Evolutionary conservation across 345 rosid genomes (phyloP), one percentile per base, ranked within the genome.

Genomic region (Euclidium syriacum): DNA sequence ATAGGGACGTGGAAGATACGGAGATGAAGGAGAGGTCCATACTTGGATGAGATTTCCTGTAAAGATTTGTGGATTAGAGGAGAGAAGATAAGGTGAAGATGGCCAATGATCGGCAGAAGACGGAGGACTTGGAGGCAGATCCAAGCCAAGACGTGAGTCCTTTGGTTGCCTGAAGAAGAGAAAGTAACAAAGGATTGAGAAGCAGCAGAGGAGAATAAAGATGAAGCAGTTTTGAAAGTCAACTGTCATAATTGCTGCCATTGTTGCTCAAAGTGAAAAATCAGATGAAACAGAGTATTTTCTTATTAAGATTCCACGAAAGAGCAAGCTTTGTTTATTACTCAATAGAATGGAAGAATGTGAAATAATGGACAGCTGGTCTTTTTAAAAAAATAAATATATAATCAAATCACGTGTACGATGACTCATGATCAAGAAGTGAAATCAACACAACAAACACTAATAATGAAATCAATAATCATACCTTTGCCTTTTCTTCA

Each of bases 81-180:
- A 7, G 23, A 39, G 3, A 73, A 47, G 40, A 49, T 67, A 32
- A 32, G 35, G 36, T 73, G 81, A 20, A 71, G 57, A 35, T 74
- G 81, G 33, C 76, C 78, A 44, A 71, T 66, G 39, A 71, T 2
- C 20, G 72, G 81, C 6, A 74, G 20, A 2, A n/a, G 65, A 57
- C 1, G 71, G 63, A n/a, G 78, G 78, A 32, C 74, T 74, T 9
- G 78, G 81, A n/a, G n/a, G n/a, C n/a, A n/a, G n/a, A n/a, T n/a
- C n/a, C n/a, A n/a, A n/a, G n/a, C n/a, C n/a, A 30, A 70, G 78
- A 24, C 62, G 65, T 32, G 34, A 27, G 6, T 57, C 24, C 2
- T 14, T 32, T 6, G 33, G 48, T 43, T 67, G 51, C 7, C 33
- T 52, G 58, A 36, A 41, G 35, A 32, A 32, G 11, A 32, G 35